Percentiles rank a stretch among this genome's conserved stretches.
Conservation (phyloP, 2,329 filamentous ascomycete genomes). For the Clonostachys byssicola region DNA sequence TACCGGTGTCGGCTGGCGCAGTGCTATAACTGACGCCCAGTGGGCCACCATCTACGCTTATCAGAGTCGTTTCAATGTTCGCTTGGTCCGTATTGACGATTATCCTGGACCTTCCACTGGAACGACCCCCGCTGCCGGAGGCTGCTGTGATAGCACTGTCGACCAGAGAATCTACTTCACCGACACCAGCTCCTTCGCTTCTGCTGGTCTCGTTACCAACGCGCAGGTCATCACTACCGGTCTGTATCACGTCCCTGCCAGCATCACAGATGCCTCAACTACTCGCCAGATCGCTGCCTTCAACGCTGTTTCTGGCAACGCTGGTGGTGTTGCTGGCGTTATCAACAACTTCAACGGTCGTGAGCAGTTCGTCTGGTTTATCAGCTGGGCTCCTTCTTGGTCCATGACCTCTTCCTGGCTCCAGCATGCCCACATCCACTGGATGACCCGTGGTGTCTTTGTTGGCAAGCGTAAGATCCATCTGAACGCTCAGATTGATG, state of each 20-base stretch:
- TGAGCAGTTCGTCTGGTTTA: slow-evolving; percentile 61
- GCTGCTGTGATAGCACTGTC: slow-evolving; percentile 38
- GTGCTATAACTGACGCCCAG: slow-evolving; percentile 50
- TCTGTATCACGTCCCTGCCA: slow-evolving; percentile 55
- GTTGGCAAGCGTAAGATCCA: slow-evolving; percentile 51
- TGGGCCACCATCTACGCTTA: slow-evolving; percentile 53
- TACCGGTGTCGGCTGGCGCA: slow-evolving; percentile 33
- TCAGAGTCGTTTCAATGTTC: slow-evolving; percentile 51
- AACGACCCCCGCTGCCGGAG: slow-evolving; percentile 18
- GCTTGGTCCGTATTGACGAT: slow-evolving; percentile 57
- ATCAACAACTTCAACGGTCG: slow-evolving; percentile 54
- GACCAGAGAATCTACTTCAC: slow-evolving; percentile 50
- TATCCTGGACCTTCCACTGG: slow-evolving; percentile 49
- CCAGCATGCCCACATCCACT: slow-evolving; percentile 60
- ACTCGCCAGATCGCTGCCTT: slow-evolving; percentile 52
- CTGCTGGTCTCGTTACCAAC: slow-evolving; percentile 44
- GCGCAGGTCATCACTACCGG: slow-evolving; percentile 42
- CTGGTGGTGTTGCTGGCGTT: slow-evolving; percentile 45
- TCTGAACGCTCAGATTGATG: slow-evolving; percentile 55
- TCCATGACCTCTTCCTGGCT: slow-evolving; percentile 48
- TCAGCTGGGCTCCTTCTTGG: slow-evolving; percentile 39
- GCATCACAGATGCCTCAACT: slow-evolving; percentile 44
- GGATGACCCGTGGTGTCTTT: slow-evolving; percentile 55
- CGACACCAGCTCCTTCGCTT: slow-evolving; percentile 45
- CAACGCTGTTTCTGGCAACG: slow-evolving; percentile 31